Evolutionary conservation across 176 grass and related monocot genomes (phyloP), one percentile per base, ranked within the genome.

Genomic region (Dendrocalamus sinicus): DNA sequence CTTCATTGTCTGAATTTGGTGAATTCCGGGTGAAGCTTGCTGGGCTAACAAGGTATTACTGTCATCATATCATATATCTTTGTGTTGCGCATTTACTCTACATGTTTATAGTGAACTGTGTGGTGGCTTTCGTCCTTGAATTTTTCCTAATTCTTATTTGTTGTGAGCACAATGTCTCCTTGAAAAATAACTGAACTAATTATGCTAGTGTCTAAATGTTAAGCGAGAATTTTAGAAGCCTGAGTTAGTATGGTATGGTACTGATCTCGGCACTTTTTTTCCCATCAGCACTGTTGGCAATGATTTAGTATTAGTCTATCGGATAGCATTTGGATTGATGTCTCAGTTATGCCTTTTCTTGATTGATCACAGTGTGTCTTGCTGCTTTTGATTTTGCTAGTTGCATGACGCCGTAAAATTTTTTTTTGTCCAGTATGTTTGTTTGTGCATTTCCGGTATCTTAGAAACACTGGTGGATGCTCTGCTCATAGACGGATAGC

Each of bases 41-140:
- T 73, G 88, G 93, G 79, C 84, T 98, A 2, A 98, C 96, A 78
- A 95, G 91, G 96, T 98, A 92, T 46, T 72, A 44, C 22, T 70
- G 62, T 82, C 6, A 39, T 26, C 8, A 15, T 84, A 1, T 23
- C 73, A 32, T 65, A 23, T 37, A 81, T 78, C 23, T 23, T 37
- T 64, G 2, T 28, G 55, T 87, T 24, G 23, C 23, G 12, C n/a
- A 30, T 82, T 86, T 48, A 1, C 9, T 55, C 6, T 40, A 9
- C 32, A 24, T 78, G 22, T 20, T 52, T 77, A 1, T 48, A 65
- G 12, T 41, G 26, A 65, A 40, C 22, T 65, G 39, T 79, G 61
- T 22, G 24, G 11, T 50, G 26, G 45, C 40, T 71, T 65, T 86
- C 8, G 12, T 69, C 30, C 53, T 15, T 69, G 17, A 67, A 11